phyloP scores from a whole-genome alignment of 2,329 filamentous ascomycete species.

The Colletotrichum sp. region DNA sequence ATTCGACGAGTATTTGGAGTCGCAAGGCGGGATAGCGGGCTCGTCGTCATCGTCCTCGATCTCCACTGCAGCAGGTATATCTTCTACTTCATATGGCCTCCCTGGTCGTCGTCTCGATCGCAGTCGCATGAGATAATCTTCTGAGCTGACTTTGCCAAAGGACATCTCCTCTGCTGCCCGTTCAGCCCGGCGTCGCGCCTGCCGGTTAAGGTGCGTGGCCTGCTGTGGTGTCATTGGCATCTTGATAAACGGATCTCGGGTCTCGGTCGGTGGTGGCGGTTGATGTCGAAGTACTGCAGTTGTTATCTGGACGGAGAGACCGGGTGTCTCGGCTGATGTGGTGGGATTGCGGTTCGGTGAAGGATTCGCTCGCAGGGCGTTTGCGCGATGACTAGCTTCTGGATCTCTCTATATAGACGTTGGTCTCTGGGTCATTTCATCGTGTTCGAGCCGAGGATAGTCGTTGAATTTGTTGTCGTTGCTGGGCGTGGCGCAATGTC shows the following conservation, averaged over 20 bases:
- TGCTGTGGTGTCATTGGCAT: conserved; percentile 11
- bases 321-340: not conserved
- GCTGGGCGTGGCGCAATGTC: conserved; percentile 4
- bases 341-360: not conserved
- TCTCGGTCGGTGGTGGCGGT: not conserved
- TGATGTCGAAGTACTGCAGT: not conserved
- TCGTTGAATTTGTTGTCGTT: not conserved
- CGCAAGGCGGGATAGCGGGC: not conserved
- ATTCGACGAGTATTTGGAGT: not conserved
- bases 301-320: not conserved
- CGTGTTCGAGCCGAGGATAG: not conserved
- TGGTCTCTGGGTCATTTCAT: not conserved
- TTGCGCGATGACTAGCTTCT: not conserved
- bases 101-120: conserved; percentile 7
- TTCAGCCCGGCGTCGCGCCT: conserved; percentile 12
- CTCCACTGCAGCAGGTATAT: conserved; percentile 9
- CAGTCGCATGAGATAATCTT: conserved; percentile 6
- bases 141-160: conserved; percentile 6
- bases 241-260: not conserved
- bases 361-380: not conserved
- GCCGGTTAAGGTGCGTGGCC: conserved; percentile 2
- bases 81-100: not conserved
- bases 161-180: conserved; percentile 15
- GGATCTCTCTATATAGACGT: not conserved
- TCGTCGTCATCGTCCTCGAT: conserved; percentile 7